Conservation (phyloP, 108 stramenopile species). For the Fistulifera solaris region DNA sequence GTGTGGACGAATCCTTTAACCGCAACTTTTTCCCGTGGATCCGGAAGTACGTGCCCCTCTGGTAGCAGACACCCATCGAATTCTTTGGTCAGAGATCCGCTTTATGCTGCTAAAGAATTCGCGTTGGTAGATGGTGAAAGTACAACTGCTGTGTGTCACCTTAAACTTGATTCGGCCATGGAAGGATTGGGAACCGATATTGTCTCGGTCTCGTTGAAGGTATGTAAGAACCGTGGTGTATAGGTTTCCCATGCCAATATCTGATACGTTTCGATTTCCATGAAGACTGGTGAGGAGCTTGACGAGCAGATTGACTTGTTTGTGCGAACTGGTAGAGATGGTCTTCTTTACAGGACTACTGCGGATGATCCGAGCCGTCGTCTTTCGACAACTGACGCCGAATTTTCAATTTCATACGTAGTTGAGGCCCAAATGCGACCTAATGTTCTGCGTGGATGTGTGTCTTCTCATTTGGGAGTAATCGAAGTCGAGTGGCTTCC, state of each 20-base stretch:
- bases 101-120: constrained; percentile 17
- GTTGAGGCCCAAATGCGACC: constrained; percentile 21
- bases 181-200: constrained; percentile 31
- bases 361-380: constrained; percentile 14
- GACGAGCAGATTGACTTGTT: constrained; percentile 7
- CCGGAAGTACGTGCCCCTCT: constrained; percentile 16
- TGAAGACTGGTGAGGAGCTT: not conserved
- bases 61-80: constrained; percentile 57
- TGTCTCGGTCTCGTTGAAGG: constrained; percentile 39
- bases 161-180: constrained; percentile 30
- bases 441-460: constrained; percentile 13
- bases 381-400: constrained; percentile 23
- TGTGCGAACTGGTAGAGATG: constrained; percentile 6
- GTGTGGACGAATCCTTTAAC: constrained; percentile 55
- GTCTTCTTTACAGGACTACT: constrained; percentile 15
- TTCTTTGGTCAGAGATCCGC: constrained; percentile 7
- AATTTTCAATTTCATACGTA: constrained; percentile 44
- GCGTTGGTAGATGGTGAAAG: constrained; percentile 46
- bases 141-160: constrained; percentile 30
- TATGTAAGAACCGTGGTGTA: constrained; percentile 7
- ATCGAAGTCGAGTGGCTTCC: constrained; percentile 55
- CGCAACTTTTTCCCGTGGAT: constrained; percentile 26
- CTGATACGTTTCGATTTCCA: not conserved
- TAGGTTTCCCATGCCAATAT: not conserved
- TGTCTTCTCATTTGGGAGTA: constrained; percentile 37